phyloP scores from a whole-genome alignment of 2,329 filamentous ascomycete genomes.

The Microdochium nivale region DNA sequence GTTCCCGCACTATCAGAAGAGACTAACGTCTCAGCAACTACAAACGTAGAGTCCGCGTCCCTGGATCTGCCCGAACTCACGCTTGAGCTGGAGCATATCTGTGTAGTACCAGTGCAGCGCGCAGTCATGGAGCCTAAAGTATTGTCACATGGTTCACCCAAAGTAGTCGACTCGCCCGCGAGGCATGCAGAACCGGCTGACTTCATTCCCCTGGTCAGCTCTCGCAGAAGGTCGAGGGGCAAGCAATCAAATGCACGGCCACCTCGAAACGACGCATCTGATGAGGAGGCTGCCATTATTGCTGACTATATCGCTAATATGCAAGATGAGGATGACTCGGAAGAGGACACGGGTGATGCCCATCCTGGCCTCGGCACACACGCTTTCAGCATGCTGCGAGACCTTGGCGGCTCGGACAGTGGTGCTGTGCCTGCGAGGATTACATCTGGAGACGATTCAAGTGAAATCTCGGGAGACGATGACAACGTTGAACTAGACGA shows the following conservation, averaged over 20 bases:
- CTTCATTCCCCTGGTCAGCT: slow-evolving; percentile 9
- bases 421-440: slow-evolving; percentile 20
- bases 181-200: slow-evolving; percentile 5
- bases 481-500: slow-evolving; percentile 27
- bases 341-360: slow-evolving; percentile 17
- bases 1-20: slow-evolving; percentile 1
- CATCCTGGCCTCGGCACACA: slow-evolving; percentile 12
- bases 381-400: slow-evolving; percentile 21
- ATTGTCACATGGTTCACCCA: not conserved
- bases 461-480: slow-evolving; percentile 24
- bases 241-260: not conserved
- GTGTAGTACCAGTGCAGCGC: not conserved
- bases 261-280: slow-evolving; percentile 8
- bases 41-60: not conserved
- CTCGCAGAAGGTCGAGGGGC: not conserved
- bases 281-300: slow-evolving; percentile 46
- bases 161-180: not conserved
- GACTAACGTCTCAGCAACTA: not conserved
- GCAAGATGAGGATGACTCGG: slow-evolving; percentile 29
- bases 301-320: slow-evolving; percentile 68
- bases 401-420: slow-evolving; percentile 34
- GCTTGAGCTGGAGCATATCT: slow-evolving; percentile 2
- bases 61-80: not conserved
- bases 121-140: not conserved
- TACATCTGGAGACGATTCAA: slow-evolving; percentile 15